Evolutionary conservation across 2,329 filamentous ascomycete genomes (phyloP), one percentile per base, ranked within the genome.

Genomic region (Pyricularia pennisetigena): DNA sequence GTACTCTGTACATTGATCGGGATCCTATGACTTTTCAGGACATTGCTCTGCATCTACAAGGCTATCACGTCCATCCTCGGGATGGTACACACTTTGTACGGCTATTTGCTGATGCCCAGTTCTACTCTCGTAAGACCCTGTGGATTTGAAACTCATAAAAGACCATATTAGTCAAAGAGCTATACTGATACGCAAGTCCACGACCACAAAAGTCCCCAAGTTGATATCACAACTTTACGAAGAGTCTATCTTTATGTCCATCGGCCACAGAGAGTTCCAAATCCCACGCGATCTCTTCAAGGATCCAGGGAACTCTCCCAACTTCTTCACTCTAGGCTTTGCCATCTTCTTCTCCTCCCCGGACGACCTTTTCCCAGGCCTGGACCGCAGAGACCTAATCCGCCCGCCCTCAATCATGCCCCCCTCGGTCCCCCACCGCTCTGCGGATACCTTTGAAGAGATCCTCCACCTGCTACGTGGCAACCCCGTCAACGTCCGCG

Each of bases 321-420:
- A 98, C 78, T 98, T 93, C 83, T 98, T 98, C 82, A 90, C 93
- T 0, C 85, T 97, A 3, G 94, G 94, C 69, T 97, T 97, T 75
- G 90, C 89, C 54, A 86, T 92, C 73, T 96, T 97, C 83, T 97
- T 97, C 80, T 89, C 89, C 20, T 88, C 87, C 2, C 91, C 91
- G 0, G 83, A 86, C 16, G 90, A 97, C 73, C 85, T 93, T 6
- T 97, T 97, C 73, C 94, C 94, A 0, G 94, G 94, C 1, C 85
- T 97, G 0, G 88, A 93, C 69, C 88, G 92, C 67, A 86, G 88
- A 70, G 87, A 88, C 16, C 85, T 97, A 24, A 86, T 97, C 61
- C 90, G 94, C 0, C 94, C 94, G 1, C 94, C 94, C 0, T 90
- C 92, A 5, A 95, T 98, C 71, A 79, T 90, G 5, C 94, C 94